These are phyloP conservation scores for Apiotrichum sp. DNA, from an alignment of 1,284 basidiomycete species.

Conservation along the genomic window DNA sequence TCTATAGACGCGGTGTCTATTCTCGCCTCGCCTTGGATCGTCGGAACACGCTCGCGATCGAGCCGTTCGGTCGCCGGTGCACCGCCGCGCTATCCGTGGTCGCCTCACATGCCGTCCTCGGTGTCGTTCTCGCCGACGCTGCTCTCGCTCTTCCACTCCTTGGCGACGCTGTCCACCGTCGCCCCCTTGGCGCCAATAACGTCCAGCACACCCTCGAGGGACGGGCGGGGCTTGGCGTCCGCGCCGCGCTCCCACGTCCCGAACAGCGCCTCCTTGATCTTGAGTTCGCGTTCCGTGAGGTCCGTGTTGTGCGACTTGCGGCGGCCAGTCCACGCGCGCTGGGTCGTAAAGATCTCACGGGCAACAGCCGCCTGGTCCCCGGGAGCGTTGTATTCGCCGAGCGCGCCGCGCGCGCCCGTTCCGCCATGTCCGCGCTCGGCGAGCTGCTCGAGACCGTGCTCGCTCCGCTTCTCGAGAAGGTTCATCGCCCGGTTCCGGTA, in stretches of 20 bases:
- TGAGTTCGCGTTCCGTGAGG: conserved; percentile 31
- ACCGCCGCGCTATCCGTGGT: no score
- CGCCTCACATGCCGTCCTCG: conserved; percentile 13
- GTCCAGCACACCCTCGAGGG: conserved; percentile 37
- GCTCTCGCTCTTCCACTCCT: conserved; percentile 27
- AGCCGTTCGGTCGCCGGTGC: no score
- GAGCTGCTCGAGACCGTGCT: conserved; percentile 9
- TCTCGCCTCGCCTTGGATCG: neutral
- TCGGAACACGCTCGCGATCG: no score
- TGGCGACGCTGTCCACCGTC: conserved; percentile 20
- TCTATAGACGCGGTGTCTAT: neutral
- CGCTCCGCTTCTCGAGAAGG: conserved; percentile 2
- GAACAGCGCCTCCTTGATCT: conserved; percentile 38
- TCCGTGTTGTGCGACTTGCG: neutral
- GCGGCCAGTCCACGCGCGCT: conserved; percentile 4
- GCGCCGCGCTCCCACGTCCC: conserved; percentile 36
- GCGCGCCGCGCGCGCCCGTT: conserved; percentile 6
- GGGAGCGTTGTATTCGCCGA: conserved; percentile 1
- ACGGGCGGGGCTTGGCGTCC: conserved; percentile 21
- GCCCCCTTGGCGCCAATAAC: conserved; percentile 28
- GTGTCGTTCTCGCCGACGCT: conserved; percentile 9
- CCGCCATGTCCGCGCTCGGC: conserved; percentile 11
- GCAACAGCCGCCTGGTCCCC: conserved; percentile 1
- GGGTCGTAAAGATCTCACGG: conserved; percentile 8
- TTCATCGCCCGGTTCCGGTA: conserved; percentile 5